phyloP scores from a whole-genome alignment of 2,329 filamentous ascomycete species.

The Colletotrichum destructivum region DNA sequence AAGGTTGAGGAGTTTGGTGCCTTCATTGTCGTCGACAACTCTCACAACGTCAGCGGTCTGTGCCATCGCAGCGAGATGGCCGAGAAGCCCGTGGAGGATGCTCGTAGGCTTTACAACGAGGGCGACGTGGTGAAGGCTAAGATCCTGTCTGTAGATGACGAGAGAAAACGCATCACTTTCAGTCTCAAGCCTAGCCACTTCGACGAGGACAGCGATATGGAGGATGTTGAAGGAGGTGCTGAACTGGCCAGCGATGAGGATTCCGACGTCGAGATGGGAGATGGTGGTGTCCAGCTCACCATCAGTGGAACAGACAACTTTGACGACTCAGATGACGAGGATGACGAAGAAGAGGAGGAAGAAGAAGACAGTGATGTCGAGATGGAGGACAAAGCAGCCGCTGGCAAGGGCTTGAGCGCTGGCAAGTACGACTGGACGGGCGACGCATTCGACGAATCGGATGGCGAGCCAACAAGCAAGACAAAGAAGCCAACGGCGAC shows the following conservation, averaged over 20 bases:
- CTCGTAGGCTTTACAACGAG: slow-evolving; percentile 89
- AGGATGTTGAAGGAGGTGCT: slow-evolving; percentile 62
- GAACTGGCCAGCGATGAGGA: slow-evolving; percentile 60
- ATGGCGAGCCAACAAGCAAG: slow-evolving; percentile 62
- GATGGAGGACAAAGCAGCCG: slow-evolving; percentile 54
- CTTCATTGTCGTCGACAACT: slow-evolving; percentile 91
- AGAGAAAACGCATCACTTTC: slow-evolving; percentile 87
- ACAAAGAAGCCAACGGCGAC: slow-evolving; percentile 44
- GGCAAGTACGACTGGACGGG: slow-evolving; percentile 92
- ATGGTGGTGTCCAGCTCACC: slow-evolving; percentile 59
- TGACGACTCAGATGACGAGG: slow-evolving; percentile 51
- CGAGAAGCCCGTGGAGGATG: slow-evolving; percentile 84
- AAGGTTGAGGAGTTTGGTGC: slow-evolving; percentile 97
- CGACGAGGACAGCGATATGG: slow-evolving; percentile 70
- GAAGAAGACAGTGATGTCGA: slow-evolving; percentile 60
- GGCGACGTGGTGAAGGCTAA: slow-evolving; percentile 96
- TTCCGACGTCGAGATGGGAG: slow-evolving; percentile 65
- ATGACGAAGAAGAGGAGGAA: slow-evolving; percentile 60
- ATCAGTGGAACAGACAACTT: slow-evolving; percentile 61
- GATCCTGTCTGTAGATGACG: slow-evolving; percentile 82
- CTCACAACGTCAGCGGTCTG: slow-evolving; percentile 89
- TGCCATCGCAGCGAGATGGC: slow-evolving; percentile 96
- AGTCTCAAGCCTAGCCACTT: slow-evolving; percentile 96
- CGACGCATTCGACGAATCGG: slow-evolving; percentile 74
- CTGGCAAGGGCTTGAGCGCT: slow-evolving; percentile 59